Evolutionary conservation across 129 eudicot genomes (phyloP), one percentile per base, ranked within the genome.

Genomic region (Artemisia annua): DNA sequence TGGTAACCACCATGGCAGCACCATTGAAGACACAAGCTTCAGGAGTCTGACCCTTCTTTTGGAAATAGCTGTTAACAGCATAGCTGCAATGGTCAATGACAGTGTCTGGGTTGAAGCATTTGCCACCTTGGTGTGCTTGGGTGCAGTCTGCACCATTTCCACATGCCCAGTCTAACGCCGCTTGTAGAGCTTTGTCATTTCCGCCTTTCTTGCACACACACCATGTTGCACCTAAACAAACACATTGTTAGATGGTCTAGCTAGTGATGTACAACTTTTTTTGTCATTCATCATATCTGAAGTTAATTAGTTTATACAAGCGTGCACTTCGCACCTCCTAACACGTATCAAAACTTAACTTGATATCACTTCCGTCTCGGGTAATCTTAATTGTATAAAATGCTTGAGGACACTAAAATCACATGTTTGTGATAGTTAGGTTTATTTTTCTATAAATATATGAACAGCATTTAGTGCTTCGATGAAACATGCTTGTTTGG

Each of bases 111-210:
- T 82, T 92, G 70, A 16, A 88, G 52, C 98, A 92, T 30, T 69
- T 69, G 8, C 96, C 97, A 71, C 66, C 83, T 80, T 82, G 84
- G 60, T 83, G 88, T 20, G 80, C 79, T 46, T 86, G 96, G 66
- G 72, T 79, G 80, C 97, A 92, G 43, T 92, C 97, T 5, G 89
- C 97, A 52, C 97, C 97, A 32, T 84, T 75, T 72, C 96, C 96
- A 83, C 97, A 92, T 1, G 97, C 96, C 22, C 81, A 92, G 85
- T 92, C 97, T 70, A 92, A 71, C 58, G 96, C 73, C 70, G 80
- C 82, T 69, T 92, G 96, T 61, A 89, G 39, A 0, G 48, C 82
- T 62, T 81, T 68, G 11, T 87, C 90, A 18, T 79, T 75, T 72
- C 78, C 35, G 26, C 90, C 94, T 48, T 58, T 81, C 64, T 89